Conservation (phyloP, 495 filamentous ascomycete genomes). For the Trypethelium eluteriae region DNA sequence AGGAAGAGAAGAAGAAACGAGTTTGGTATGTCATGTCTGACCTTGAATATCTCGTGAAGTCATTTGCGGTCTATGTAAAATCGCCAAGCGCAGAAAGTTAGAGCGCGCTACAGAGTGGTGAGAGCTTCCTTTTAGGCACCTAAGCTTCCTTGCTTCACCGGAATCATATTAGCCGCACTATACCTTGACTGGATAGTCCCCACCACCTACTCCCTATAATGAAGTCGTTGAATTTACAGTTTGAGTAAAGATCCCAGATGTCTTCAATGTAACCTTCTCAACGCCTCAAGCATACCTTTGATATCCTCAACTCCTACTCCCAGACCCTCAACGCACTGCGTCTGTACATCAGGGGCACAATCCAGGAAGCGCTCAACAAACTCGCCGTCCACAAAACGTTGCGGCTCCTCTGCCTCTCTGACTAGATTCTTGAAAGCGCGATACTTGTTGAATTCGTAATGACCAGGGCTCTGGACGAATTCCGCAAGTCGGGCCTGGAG, state of each 20-base stretch:
- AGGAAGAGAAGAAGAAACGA: not conserved
- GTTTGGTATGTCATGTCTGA: not conserved
- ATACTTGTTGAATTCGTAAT: conserved; percentile 66
- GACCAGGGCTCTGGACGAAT: conserved; percentile 57
- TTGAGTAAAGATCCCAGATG: too few species aligned
- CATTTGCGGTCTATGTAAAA: not conserved
- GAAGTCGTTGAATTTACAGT: too few species aligned
- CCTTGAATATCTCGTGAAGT: not conserved
- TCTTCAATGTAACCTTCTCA: conserved; percentile 29
- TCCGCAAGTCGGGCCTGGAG: conserved; percentile 66
- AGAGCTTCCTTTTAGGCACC: too few species aligned
- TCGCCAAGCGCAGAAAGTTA: not conserved
- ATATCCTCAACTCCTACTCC: conserved; percentile 49
- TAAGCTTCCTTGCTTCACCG: not conserved
- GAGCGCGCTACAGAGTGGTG: not conserved
- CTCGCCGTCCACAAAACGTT: conserved; percentile 87
- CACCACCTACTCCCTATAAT: too few species aligned
- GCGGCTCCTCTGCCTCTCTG: conserved; percentile 65
- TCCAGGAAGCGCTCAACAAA: conserved; percentile 80
- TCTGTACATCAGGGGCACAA: conserved; percentile 53
- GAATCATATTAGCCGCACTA: not conserved
- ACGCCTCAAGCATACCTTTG: conserved; percentile 59
- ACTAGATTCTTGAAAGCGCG: conserved; percentile 68
- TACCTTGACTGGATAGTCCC: too few species aligned
- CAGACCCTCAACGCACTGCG: conserved; percentile 49